Evolutionary conservation across 176 grass and related monocot genomes (phyloP), one percentile per base, ranked within the genome.

Genomic region (Paspalum vaginatum): DNA sequence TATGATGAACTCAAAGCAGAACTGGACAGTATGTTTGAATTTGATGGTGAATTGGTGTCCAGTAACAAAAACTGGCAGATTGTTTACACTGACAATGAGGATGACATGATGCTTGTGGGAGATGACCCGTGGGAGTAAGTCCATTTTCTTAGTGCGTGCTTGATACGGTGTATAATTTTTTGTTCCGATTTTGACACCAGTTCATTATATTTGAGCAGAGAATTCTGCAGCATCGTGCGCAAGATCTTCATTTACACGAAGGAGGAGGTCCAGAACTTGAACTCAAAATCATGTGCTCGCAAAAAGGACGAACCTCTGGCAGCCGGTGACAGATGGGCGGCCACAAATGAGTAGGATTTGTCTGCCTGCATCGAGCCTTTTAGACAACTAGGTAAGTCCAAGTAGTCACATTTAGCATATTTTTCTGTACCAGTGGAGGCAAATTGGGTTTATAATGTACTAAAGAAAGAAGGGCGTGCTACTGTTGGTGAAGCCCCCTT

Each of bases 91-190:
- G 96, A 98, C 41, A 85, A 95, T 26, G 96, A 98, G 73, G 96
- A 90, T 69, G 96, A 98, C 80, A 98, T 98, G 96, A 98, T 98
- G 96, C 96, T 98, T 44, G 96, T 95, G 37, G 96, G 96, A 81
- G 96, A 98, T 86, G 96, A 98, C 69, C 96, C 96, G 9, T 98
- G 96, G 96, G 85, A 78, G 96, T 98, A 95, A 89, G 90, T 61
- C 46, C 37, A 9, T 20, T 42, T 3, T 51, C 80, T 45, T 71
- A 9, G 26, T 24, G 51, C 44, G 68, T 68, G 20, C 21, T 57
- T 32, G 9, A 39, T 72, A 55, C 37, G 0, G 15, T 0, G 7
- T 2, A 4, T 60, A 0, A 60, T 14, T 5, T 53, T 75, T 8
- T 4, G 0, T 59, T 53, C 9, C 42, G 16, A 11, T 77, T 21